Evolutionary conservation across 306 rosid genomes (phyloP).

Genomic region (Pueraria montana): DNA sequence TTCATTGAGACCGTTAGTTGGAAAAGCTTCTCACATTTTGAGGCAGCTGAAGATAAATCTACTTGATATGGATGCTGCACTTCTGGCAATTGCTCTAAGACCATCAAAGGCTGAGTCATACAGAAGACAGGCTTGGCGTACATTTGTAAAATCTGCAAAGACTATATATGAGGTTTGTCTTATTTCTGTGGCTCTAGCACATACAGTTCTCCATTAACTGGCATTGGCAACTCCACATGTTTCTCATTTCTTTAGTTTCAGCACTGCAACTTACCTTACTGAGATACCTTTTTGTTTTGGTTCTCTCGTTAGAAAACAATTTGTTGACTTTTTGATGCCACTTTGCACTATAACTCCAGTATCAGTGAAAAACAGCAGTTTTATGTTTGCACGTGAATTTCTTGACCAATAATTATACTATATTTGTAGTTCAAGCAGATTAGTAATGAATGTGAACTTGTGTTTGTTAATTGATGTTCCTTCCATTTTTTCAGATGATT

Average conservation of each 20-base stretch:
- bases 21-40: constrained; percentile 75
- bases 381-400: constrained; percentile 31
- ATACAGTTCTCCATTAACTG: constrained; percentile 24
- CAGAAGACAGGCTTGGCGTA: constrained; percentile 95
- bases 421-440: constrained; percentile 28
- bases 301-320: neutral
- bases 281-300: neutral
- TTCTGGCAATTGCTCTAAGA: constrained; percentile 79
- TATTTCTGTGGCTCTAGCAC: constrained; percentile 31
- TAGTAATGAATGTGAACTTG: neutral
- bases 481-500: constrained; percentile 76
- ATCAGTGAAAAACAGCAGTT: constrained; percentile 23
- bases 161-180: constrained; percentile 87
- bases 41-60: constrained; percentile 84
- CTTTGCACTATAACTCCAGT: constrained; percentile 9
- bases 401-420: constrained; percentile 12
- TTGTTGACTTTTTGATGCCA: constrained; percentile 9
- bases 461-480: constrained; percentile 32
- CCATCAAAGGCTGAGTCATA: constrained; percentile 72
- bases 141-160: constrained; percentile 85
- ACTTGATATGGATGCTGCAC: constrained; percentile 95
- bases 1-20: constrained; percentile 85
- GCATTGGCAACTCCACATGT: constrained; percentile 9
- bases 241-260: constrained; percentile 34
- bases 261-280: constrained; percentile 30